phyloP scores from a whole-genome alignment of 73 alveolate species.

The Tetrahymena malaccensis region DNA sequence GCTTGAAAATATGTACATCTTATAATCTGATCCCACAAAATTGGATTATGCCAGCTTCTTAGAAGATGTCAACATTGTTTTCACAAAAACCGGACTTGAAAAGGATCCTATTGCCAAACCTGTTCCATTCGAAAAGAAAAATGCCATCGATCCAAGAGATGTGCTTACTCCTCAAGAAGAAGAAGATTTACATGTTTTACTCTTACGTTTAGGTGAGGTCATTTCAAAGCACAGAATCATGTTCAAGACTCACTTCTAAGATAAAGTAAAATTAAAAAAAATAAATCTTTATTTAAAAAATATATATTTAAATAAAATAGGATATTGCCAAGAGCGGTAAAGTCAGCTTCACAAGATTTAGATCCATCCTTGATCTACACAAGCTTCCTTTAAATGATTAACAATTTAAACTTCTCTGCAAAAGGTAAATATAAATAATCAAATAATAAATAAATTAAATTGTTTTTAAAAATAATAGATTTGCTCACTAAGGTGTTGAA shows the following conservation, averaged over 20 bases:
- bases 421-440: constrained; percentile 38
- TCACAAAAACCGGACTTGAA: constrained; percentile 76
- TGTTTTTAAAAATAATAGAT: not conserved
- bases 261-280: constrained; percentile 35
- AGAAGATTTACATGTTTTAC: constrained; percentile 58
- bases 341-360: constrained; percentile 71
- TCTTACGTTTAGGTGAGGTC: constrained; percentile 75
- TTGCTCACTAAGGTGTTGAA: constrained; percentile 73
- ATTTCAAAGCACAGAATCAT: constrained; percentile 66
- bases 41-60: constrained; percentile 72
- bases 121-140: constrained; percentile 58
- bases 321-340: constrained; percentile 74
- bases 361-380: constrained; percentile 70
- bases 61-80: constrained; percentile 81
- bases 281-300: too few relatives aligned
- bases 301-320: not conserved
- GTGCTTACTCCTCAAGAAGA: constrained; percentile 76
- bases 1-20: constrained; percentile 59
- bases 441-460: not conserved
- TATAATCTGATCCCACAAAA: constrained; percentile 60
- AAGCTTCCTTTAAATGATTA: constrained; percentile 62
- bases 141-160: constrained; percentile 86
- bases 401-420: constrained; percentile 61
- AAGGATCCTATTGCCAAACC: constrained; percentile 75
- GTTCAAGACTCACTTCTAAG: constrained; percentile 87